Base-by-base conservation (phyloP, 176 grass and related monocot genomes). In the Carex littledalei region DNA sequence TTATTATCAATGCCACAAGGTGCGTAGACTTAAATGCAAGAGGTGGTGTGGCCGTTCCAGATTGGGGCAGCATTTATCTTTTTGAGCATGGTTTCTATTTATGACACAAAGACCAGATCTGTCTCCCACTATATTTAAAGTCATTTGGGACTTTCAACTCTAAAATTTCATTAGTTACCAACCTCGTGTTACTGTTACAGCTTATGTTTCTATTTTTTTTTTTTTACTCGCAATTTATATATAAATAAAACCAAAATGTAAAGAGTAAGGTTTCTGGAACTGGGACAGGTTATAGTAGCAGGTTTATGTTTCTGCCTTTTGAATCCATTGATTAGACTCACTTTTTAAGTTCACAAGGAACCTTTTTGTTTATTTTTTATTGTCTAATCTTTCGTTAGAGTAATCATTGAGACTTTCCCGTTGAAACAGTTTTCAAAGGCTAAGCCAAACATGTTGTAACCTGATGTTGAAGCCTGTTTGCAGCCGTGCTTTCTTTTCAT, bases 81-180 rank as follows among this genome's bases (percentile, higher is more conserved):
- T 78, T 78, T 78, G 6, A 57, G 74, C 74, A 78, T 78, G 74
- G 74, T 78, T 78, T 78, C 52, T 56, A 57, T 78, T 78, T 56
- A 78, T 78, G 74, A 78, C 74, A 78, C 74, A 34, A 8, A 78
- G 24, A 57, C 74, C 74, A 78, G 74, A 78, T 57, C 74, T 78
- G 74, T 78, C 52, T 78, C 74, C 74, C 74, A 78, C 74, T 57
- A 78, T 56, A 78, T 78, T 78, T 52, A 78, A 78, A 78, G 12
- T 52, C 49, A 74, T 52, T 26, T 47, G n/a, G 21, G 43, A 76
- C 4, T 76, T 76, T 29, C 7, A 54, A 26, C 41, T 74, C 50
- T 53, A 26, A 52, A 18, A 76, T 76, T 76, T 10, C 71, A 73
- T 8, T 20, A 53, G 20, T 50, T 14, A 24, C 41, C 39, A 13